Conservation (phyloP, 2,329 filamentous ascomycete species). For the Phyllosticta paracitricarpa region DNA sequence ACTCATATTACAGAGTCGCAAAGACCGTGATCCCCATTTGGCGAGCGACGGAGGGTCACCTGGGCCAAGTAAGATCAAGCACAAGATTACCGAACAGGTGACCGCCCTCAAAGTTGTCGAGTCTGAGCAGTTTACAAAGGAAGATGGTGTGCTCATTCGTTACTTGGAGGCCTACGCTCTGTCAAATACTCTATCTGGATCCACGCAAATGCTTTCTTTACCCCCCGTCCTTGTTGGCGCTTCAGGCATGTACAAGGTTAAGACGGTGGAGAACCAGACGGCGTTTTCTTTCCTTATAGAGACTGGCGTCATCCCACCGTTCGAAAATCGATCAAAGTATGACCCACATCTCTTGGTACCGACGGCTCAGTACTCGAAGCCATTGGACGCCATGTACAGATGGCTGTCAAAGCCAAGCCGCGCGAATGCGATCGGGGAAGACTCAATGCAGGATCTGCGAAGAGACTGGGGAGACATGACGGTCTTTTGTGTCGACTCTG, state of each 20-base stretch:
- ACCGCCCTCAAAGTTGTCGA: constrained; percentile 14
- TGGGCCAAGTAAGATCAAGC: constrained; percentile 28
- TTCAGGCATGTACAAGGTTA: constrained; percentile 48
- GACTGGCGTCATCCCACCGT: constrained; percentile 59
- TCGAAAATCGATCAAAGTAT: constrained; percentile 59
- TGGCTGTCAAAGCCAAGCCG: constrained; percentile 14
- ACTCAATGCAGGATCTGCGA: constrained; percentile 48
- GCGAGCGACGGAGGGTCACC: constrained; percentile 18
- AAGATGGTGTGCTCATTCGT: constrained; percentile 48
- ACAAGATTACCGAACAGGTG: constrained; percentile 14
- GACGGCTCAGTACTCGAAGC: constrained; percentile 33
- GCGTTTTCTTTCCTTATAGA: constrained; percentile 66
- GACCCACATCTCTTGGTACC: constrained; percentile 45
- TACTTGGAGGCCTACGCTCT: constrained; percentile 58
- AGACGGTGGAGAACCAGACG: constrained; percentile 36
- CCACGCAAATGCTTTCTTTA: constrained; percentile 48
- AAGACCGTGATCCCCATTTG: constrained; percentile 21
- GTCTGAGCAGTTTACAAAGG: constrained; percentile 35
- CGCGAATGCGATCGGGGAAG: constrained; percentile 32
- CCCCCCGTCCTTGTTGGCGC: constrained; percentile 56
- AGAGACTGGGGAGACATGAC: constrained; percentile 49
- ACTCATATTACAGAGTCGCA: constrained; percentile 31
- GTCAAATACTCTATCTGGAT: constrained; percentile 18
- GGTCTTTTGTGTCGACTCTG: constrained; percentile 65
- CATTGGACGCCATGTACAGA: constrained; percentile 32